A percentile compares a stretch with the other conserved stretches of the same genome.
phyloP scores from a whole-genome alignment of 1,139 yeast genomes.

The Suzukiozyma palmioleophila region DNA sequence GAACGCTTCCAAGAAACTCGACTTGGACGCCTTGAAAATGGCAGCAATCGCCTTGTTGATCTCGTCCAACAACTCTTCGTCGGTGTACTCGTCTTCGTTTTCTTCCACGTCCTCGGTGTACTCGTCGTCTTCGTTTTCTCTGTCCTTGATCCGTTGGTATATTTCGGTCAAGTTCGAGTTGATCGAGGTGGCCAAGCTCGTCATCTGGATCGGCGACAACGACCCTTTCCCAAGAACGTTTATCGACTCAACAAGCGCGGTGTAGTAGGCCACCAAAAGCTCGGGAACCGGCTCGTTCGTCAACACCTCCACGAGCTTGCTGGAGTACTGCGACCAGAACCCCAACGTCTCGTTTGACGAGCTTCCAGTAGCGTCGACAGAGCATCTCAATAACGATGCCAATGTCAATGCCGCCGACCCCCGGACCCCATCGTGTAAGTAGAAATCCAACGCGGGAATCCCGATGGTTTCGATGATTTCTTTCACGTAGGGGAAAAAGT shows the following conservation, averaged over 20 bases:
- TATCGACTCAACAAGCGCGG: conserved; percentile 65
- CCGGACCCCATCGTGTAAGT: conserved; percentile 91
- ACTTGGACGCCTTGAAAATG: conserved; percentile 61
- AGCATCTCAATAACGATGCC: conserved; percentile 69
- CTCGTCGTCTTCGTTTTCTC: conserved; percentile 67
- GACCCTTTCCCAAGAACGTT: conserved; percentile 62
- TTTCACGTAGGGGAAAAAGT: conserved; percentile 77
- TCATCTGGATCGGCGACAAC: conserved; percentile 55
- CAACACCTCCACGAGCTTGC: conserved; percentile 64
- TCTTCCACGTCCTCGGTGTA: conserved; percentile 72
- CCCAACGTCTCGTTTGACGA: conserved; percentile 54
- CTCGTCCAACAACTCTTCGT: conserved; percentile 84
- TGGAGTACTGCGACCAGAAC: conserved; percentile 70
- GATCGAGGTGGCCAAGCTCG: conserved; percentile 55
- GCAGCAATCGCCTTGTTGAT: conserved; percentile 74
- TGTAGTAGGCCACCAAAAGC: conserved; percentile 71
- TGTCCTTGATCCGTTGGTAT: conserved; percentile 64
- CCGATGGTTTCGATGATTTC: conserved; percentile 78
- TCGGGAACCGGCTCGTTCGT: conserved; percentile 82
- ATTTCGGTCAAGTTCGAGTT: conserved; percentile 62
- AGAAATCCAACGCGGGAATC: conserved; percentile 84
- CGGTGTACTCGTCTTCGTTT: conserved; percentile 81
- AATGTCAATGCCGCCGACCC: conserved; percentile 83
- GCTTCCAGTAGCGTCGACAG: conserved; percentile 60
- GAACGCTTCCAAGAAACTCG: conserved; percentile 61